Percentiles rank a stretch among this genome's conserved stretches.
Evolutionary conservation across 2,329 filamentous ascomycete genomes (phyloP).

Genomic region (Colletotrichum acutatum): DNA sequence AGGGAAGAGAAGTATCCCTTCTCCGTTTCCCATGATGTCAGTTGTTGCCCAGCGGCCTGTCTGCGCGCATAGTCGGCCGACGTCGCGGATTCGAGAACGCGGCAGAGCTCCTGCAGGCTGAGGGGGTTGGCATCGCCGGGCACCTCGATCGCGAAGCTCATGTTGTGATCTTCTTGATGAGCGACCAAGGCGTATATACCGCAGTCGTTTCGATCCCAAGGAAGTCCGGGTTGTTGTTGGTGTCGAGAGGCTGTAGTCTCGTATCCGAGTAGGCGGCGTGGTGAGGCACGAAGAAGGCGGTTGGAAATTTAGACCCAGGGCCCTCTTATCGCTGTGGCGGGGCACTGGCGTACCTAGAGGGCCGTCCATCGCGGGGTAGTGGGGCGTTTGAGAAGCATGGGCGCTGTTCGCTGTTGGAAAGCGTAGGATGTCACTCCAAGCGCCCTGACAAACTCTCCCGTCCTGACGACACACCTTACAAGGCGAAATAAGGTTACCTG

Average conservation of each 20-base stretch:
- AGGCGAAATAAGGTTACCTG: background rate
- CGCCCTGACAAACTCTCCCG: background rate
- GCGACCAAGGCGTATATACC: slow-evolving; percentile 27
- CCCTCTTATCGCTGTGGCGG: slow-evolving; percentile 26
- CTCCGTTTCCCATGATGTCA: slow-evolving; percentile 77
- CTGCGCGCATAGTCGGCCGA: slow-evolving; percentile 71
- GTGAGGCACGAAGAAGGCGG: slow-evolving; percentile 16
- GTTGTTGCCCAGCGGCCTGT: slow-evolving; percentile 76
- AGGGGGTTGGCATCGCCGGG: slow-evolving; percentile 84
- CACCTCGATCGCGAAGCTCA: slow-evolving; percentile 81
- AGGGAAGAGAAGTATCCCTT: slow-evolving; percentile 74
- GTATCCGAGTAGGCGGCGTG: slow-evolving; percentile 17
- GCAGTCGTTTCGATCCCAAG: slow-evolving; percentile 12
- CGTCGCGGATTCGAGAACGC: slow-evolving; percentile 71
- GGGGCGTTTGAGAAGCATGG: slow-evolving; percentile 27
- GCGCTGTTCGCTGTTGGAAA: background rate
- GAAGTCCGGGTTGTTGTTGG: background rate
- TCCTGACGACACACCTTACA: background rate
- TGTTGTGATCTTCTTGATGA: slow-evolving; percentile 47
- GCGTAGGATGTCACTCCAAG: background rate
- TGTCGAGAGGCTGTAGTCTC: background rate
- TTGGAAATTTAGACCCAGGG: slow-evolving; percentile 28
- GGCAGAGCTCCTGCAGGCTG: slow-evolving; percentile 70
- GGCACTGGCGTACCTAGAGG: slow-evolving; percentile 27
- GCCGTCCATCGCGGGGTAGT: slow-evolving; percentile 33